A percentile compares a stretch with the other conserved stretches of the same genome.
These are phyloP conservation scores for Trypethelium eluteriae DNA, from an alignment of 495 filamentous ascomycete species.

Conservation along the genomic window DNA sequence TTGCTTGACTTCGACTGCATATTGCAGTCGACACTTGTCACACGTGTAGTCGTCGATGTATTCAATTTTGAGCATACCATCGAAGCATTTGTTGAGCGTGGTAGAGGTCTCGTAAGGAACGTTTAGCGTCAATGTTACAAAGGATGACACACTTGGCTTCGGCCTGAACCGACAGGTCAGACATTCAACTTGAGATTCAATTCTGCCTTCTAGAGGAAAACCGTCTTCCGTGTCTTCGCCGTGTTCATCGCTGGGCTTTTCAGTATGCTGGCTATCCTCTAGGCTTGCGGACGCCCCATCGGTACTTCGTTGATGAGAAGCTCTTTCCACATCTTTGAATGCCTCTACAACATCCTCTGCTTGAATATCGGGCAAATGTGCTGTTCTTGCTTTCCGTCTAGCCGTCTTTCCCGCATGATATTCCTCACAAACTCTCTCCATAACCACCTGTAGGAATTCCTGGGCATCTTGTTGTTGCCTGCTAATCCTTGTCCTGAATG, in stretches of 20 bases:
- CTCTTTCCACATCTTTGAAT: not conserved
- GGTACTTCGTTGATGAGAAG: not conserved
- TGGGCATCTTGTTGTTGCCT: conserved; percentile 98
- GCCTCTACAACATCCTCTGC: conserved; percentile 4
- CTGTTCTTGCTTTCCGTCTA: conserved; percentile 35
- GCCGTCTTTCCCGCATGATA: conserved; percentile 77
- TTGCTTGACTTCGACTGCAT: conserved; percentile 52
- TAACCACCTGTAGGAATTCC: conserved; percentile 89
- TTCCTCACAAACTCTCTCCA: conserved; percentile 86
- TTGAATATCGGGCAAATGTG: not conserved
- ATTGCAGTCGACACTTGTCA: conserved; percentile 79
- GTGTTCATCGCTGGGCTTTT: not conserved
- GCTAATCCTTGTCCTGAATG: conserved; percentile 82
- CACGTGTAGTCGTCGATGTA: conserved; percentile 96
- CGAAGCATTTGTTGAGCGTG: conserved; percentile 69
- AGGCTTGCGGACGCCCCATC: conserved; percentile 17
- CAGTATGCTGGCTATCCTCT: conserved; percentile 13
- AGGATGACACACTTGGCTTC: conserved; percentile 69
- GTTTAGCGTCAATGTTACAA: conserved; percentile 86
- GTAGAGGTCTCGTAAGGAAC: conserved; percentile 68
- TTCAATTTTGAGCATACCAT: conserved; percentile 88
- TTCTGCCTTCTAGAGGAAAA: conserved; percentile 77
- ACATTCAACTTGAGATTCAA: conserved; percentile 91
- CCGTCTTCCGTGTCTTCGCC: conserved; percentile 52
- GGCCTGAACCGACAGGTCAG: conserved; percentile 82